These are phyloP conservation scores for Neofusicoccum laricinum DNA, from an alignment of 2,329 filamentous ascomycete species.

Conservation along the genomic window DNA sequence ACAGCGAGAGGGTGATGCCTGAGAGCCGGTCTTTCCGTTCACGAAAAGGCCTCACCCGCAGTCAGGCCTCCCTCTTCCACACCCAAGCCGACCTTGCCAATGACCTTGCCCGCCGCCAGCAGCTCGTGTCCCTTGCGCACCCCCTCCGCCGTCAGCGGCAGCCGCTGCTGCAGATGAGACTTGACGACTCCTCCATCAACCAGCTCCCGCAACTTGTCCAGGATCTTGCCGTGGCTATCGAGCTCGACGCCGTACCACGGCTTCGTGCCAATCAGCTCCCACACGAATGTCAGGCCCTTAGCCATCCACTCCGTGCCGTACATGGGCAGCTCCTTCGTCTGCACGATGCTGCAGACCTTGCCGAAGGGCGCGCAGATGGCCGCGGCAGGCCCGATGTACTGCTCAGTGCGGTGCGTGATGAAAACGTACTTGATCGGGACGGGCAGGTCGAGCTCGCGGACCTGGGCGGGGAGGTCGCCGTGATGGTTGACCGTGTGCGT, in stretches of 20 bases:
- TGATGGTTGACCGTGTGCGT: conserved; percentile 46
- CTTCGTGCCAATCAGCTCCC: conserved; percentile 43
- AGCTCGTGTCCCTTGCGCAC: conserved; percentile 40
- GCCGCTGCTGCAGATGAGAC: conserved; percentile 37
- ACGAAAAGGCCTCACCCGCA: background rate
- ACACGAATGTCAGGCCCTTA: conserved; percentile 43
- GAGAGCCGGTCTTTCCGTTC: background rate
- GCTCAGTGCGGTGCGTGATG: conserved; percentile 42
- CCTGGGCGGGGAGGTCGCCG: conserved; percentile 38
- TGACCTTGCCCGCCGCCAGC: conserved; percentile 36
- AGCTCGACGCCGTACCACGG: conserved; percentile 39
- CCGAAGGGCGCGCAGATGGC: conserved; percentile 44
- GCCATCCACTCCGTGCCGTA: conserved; percentile 48
- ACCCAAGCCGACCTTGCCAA: conserved; percentile 36
- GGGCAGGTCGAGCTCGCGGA: conserved; percentile 34
- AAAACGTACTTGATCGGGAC: conserved; percentile 43
- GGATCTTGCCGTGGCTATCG: conserved; percentile 40
- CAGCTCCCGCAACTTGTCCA: conserved; percentile 33
- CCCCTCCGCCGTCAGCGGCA: conserved; percentile 37
- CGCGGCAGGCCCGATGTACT: conserved; percentile 39
- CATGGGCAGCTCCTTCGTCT: conserved; percentile 41
- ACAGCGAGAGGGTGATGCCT: background rate
- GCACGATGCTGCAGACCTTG: conserved; percentile 47
- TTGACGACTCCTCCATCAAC: conserved; percentile 38
- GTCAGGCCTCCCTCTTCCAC: conserved; percentile 29